Percentiles rank a stretch among this genome's conserved stretches.
Conservation (phyloP, 2,329 filamentous ascomycete genomes). For the Cryphonectria carpinicola region DNA sequence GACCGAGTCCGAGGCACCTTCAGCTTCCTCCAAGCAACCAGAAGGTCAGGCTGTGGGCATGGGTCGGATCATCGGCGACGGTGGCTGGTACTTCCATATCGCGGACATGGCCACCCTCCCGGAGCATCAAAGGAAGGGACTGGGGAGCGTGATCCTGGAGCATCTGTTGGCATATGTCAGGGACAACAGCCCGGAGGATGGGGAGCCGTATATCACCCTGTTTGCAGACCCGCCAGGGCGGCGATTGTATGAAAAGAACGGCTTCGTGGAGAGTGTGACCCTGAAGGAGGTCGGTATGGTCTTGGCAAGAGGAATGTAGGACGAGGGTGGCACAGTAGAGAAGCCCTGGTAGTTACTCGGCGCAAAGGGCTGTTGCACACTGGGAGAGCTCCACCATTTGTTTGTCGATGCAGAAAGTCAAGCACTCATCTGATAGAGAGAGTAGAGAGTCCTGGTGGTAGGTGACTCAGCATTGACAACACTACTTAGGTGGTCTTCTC, state of each 20-base stretch:
- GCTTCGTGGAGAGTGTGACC: conserved; percentile 46
- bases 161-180: conserved; percentile 46
- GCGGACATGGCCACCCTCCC: conserved; percentile 56
- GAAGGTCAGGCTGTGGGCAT: conserved; percentile 43
- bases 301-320: neutral
- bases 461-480: too few species aligned
- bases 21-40: neutral
- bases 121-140: conserved; percentile 50
- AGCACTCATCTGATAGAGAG: neutral
- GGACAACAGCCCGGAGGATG: conserved; percentile 41
- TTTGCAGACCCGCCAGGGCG: conserved; percentile 50
- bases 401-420: too few species aligned
- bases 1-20: neutral
- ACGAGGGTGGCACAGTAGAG: neutral
- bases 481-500: too few species aligned
- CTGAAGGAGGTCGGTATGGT: conserved; percentile 44
- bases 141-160: conserved; percentile 51
- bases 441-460: neutral
- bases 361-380: too few species aligned
- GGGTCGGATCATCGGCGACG: conserved; percentile 56
- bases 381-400: too few species aligned
- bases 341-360: too few species aligned
- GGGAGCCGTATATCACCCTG: conserved; percentile 47
- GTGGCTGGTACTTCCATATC: conserved; percentile 55
- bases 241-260: conserved; percentile 49